Conservation (phyloP, 495 filamentous ascomycete genomes). For the Filosporella fistucella region DNA sequence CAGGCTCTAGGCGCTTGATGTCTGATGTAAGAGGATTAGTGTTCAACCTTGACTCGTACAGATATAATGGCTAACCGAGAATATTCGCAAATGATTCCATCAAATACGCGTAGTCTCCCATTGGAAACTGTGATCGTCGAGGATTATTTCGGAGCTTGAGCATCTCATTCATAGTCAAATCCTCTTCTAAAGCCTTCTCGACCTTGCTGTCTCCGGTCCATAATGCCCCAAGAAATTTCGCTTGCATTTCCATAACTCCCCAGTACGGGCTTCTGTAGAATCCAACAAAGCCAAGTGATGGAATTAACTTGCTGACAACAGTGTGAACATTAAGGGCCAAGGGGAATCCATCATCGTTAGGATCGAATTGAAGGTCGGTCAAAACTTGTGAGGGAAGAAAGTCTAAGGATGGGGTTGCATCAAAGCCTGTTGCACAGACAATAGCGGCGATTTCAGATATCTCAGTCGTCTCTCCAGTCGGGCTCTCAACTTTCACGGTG, state of each 20-base stretch:
- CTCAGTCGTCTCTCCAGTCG: not conserved
- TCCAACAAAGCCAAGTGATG: conserved; percentile 73
- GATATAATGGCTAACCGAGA: conserved; percentile 26
- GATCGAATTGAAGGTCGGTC: conserved; percentile 48
- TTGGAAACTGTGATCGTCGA: conserved; percentile 61
- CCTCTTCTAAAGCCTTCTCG: conserved; percentile 20
- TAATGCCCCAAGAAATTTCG: conserved; percentile 52
- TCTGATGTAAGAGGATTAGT: not conserved
- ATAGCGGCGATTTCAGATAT: conserved; percentile 59
- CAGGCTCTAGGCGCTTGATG: conserved; percentile 27
- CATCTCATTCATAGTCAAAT: conserved; percentile 38
- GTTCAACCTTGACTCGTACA: not conserved
- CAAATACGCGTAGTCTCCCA: conserved; percentile 75
- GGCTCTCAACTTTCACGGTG: conserved; percentile 8
- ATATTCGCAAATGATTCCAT: conserved; percentile 66
- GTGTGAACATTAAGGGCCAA: conserved; percentile 64
- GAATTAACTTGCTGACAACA: conserved; percentile 53
- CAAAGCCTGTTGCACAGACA: conserved; percentile 75
- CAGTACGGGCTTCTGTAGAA: conserved; percentile 86
- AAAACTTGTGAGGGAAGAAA: conserved; percentile 56
- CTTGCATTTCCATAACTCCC: conserved; percentile 85
- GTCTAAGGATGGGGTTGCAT: conserved; percentile 51
- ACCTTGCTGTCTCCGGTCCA: conserved; percentile 29
- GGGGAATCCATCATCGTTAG: conserved; percentile 54
- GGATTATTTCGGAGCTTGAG: conserved; percentile 34